Evolutionary conservation across 2,329 filamentous ascomycete species (phyloP), one percentile per base, ranked within the genome.

Genomic region (Neofusicoccum parvum): DNA sequence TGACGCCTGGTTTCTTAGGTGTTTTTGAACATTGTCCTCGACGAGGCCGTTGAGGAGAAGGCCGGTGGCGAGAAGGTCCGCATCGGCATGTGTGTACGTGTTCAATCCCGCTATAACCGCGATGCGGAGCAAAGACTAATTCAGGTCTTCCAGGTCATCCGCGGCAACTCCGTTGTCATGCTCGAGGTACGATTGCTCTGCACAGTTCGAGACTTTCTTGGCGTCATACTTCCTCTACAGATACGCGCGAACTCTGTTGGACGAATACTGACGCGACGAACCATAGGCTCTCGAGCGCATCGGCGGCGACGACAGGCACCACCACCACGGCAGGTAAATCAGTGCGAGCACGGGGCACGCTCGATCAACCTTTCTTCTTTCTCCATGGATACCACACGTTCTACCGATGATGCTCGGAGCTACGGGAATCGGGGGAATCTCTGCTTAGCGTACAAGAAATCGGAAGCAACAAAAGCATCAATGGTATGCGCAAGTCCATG

Each of bases 141-240:
- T 6, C 27, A 43, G 32, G n/a, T 59, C 32, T 32, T n/a, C 5
- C 65, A 93, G 90, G 91, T 97, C 70, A 97, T 99, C 74, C 92
- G 96, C 72, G 95, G 95, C 69, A 99, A 99, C 81, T 97, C 94
- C 1, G 94, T 99, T 32, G 94, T 99, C 65, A 97, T 99, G 94
- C 87, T 99, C 65, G 96, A 99, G 81, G 92, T 72, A 66, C 62
- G 66, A 63, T 41, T 41, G 32, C 45, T 45, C 36, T 32, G 23
- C 14, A 12, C 39, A 11, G 20, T 20, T 14, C 48, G 32, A 59
- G 4, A 12, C 14, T 34, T 50, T 17, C 17, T 32, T 41, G 11
- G 5, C 15, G 3, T 11, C 15, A 50, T 27, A 5, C 23, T 32
- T 17, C 15, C 15, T 12, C 41, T 6, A 7, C 54, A 5, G 6